Evolutionary conservation across 805 yeast species (phyloP).

Genomic region (Wickerhamiella lipophila): DNA sequence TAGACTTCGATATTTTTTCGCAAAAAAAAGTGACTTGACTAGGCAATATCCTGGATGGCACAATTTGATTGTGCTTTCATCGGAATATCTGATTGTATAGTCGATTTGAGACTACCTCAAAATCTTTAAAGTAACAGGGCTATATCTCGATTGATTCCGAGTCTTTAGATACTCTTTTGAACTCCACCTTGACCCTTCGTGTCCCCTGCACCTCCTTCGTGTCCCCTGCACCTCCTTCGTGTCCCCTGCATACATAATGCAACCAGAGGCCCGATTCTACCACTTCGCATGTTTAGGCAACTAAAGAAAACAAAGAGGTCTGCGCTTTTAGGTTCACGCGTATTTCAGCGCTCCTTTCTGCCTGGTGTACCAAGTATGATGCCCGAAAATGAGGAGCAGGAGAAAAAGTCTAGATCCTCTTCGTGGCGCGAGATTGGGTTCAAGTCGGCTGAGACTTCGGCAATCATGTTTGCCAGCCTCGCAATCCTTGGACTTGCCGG

Average conservation of each 20-base stretch:
- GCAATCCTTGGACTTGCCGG: conserved; percentile 63
- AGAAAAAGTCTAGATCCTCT: neutral
- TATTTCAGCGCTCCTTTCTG: conserved; percentile 3
- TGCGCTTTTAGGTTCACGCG: neutral
- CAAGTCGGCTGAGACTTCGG: conserved; percentile 42
- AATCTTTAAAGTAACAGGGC: too few relatives aligned
- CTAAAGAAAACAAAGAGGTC: neutral
- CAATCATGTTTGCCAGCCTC: conserved; percentile 57
- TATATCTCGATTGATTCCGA: too few relatives aligned
- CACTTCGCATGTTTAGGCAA: neutral
- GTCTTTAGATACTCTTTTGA: too few relatives aligned
- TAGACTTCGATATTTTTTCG: too few relatives aligned
- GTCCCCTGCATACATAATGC: conserved; percentile 1
- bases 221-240: neutral
- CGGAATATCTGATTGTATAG: too few relatives aligned
- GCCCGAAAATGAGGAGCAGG: conserved; percentile 2
- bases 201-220: too few relatives aligned
- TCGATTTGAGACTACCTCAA: too few relatives aligned
- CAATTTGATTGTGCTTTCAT: too few relatives aligned
- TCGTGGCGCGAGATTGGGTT: conserved; percentile 14
- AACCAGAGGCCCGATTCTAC: neutral
- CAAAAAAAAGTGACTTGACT: too few relatives aligned
- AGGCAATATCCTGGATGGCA: too few relatives aligned
- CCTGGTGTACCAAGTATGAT: conserved; percentile 3
- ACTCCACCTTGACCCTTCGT: too few relatives aligned